Percentiles rank a stretch among this genome's conserved stretches.
These are phyloP conservation scores for Beauveria sp. DNA, from an alignment of 2,329 filamentous ascomycete genomes.

Conservation along the genomic window DNA sequence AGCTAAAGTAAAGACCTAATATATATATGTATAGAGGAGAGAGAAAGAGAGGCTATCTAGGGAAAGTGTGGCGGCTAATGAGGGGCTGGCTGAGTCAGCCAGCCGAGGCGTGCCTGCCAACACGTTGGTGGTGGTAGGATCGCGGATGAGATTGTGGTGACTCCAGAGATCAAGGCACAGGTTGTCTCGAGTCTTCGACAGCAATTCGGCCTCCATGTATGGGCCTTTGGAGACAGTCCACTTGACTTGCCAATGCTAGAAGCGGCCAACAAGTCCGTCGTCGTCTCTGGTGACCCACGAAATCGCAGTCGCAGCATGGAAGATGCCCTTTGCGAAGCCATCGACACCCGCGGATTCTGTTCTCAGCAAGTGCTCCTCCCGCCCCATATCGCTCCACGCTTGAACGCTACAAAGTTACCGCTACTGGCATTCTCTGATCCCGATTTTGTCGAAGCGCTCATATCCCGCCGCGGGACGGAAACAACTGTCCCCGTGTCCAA, in stretches of 20 bases:
- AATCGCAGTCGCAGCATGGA: conserved; percentile 48
- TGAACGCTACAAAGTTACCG: conserved; percentile 37
- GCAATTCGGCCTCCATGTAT: conserved; percentile 35
- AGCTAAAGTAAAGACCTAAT: too few species aligned
- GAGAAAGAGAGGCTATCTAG: too few species aligned
- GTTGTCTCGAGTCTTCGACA: conserved; percentile 36
- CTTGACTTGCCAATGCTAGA: conserved; percentile 51
- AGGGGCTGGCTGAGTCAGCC: too few species aligned
- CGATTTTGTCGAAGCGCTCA: neutral
- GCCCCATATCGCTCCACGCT: conserved; percentile 26
- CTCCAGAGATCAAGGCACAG: conserved; percentile 38
- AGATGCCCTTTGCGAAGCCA: conserved; percentile 29
- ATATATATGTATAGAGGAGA: too few species aligned
- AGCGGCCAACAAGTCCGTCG: conserved; percentile 43
- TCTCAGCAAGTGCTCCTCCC: conserved; percentile 42
- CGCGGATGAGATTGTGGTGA: conserved; percentile 42
- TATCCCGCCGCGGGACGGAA: neutral
- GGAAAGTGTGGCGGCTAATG: too few species aligned
- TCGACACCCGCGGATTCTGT: conserved; percentile 31
- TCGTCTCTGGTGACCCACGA: conserved; percentile 44
- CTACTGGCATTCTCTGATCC: neutral
- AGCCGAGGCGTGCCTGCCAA: too few species aligned
- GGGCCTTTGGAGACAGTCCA: conserved; percentile 53
- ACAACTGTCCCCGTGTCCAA: neutral
- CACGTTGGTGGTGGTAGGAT: conserved; percentile 44